Evolutionary conservation across 179 eudicot genomes (phyloP).

Genomic region (Patellifolia procumbens): DNA sequence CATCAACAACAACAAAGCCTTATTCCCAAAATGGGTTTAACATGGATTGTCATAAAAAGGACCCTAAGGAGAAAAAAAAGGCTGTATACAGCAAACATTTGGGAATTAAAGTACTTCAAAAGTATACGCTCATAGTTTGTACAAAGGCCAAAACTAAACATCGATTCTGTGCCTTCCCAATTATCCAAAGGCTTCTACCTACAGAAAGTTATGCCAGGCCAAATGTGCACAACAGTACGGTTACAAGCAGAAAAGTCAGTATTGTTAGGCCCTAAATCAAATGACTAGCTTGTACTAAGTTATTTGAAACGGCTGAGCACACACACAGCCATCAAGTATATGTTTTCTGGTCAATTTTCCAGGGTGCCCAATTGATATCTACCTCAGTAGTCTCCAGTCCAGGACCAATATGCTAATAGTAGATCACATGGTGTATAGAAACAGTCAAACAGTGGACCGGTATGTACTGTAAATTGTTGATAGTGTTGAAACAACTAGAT

Average conservation of each 20-base stretch:
- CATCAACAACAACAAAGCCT: too few species aligned
- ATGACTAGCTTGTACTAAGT: background rate
- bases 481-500: background rate
- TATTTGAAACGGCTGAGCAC: too few species aligned
- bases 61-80: too few species aligned
- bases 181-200: background rate
- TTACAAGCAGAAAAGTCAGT: background rate
- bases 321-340: background rate
- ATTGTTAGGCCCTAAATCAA: background rate
- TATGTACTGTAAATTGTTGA: background rate
- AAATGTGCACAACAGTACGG: background rate
- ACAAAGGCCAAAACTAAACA: too few species aligned
- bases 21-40: too few species aligned
- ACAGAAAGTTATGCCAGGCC: background rate
- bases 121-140: too few species aligned
- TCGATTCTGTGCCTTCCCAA: too few species aligned
- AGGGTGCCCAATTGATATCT: background rate
- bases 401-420: slow-evolving; percentile 10
- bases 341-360: too few species aligned
- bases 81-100: too few species aligned
- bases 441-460: too few species aligned
- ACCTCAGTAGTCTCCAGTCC: background rate
- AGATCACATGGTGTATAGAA: background rate
- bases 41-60: too few species aligned
- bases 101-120: too few species aligned